Evolutionary conservation across 179 eudicot species (phyloP).

Genomic region (Beta corolliflora): DNA sequence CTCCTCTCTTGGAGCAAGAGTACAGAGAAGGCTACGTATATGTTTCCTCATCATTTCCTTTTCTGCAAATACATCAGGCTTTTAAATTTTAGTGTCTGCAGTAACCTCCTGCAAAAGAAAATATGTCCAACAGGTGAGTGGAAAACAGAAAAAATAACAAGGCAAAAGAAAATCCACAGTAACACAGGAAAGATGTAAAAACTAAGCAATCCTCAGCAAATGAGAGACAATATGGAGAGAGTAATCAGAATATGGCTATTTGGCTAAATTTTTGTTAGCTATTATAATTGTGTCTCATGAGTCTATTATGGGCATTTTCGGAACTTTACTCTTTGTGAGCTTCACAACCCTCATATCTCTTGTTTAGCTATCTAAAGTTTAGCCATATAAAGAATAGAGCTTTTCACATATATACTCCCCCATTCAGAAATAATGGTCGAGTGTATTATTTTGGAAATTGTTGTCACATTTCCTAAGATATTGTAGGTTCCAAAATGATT

Average conservation of each 20-base stretch:
- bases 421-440: background rate
- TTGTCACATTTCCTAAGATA: no score
- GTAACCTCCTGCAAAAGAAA: slow-evolving; percentile 65
- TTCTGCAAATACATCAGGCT: slow-evolving; percentile 51
- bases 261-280: no score
- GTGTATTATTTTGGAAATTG: no score
- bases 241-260: no score
- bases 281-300: no score
- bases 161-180: background rate
- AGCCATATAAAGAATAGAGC: no score
- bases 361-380: no score
- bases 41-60: slow-evolving; percentile 80
- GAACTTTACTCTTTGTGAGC: no score
- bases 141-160: background rate
- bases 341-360: no score
- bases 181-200: background rate
- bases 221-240: no score
- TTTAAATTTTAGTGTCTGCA: slow-evolving; percentile 62
- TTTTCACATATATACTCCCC: background rate
- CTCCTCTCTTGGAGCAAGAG: slow-evolving; percentile 64
- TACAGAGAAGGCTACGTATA: slow-evolving; percentile 54
- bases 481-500: no score
- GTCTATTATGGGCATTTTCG: no score
- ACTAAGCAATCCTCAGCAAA: background rate
- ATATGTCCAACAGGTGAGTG: background rate